These are phyloP conservation scores for Sugiyamaella valdiviana DNA, from an alignment of 805 yeast genomes.

Conservation along the genomic window DNA sequence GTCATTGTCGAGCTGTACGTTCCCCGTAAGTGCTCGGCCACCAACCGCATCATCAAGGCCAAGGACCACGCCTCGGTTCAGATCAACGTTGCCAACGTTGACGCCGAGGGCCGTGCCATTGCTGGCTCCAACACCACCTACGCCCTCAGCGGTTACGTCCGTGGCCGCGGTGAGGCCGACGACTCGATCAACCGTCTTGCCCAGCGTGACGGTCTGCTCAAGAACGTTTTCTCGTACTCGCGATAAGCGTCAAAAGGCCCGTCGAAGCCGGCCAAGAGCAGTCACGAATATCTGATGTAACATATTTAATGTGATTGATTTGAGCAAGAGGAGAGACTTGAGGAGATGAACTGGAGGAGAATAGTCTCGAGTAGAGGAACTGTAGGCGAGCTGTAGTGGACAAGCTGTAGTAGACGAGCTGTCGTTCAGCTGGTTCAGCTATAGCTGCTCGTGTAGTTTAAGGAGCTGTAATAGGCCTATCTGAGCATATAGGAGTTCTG, in stretches of 20 bases:
- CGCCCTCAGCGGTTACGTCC: conserved; percentile 95
- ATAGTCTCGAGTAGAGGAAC: not conserved
- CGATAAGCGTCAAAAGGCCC: conserved; percentile 27
- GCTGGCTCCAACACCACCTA: conserved; percentile 87
- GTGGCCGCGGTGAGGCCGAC: conserved; percentile 99
- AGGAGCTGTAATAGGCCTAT: too few relatives aligned
- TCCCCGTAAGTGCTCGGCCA: conserved; percentile 99
- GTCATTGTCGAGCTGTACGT: conserved; percentile 99
- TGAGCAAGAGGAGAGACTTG: not conserved
- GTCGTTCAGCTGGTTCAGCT: too few relatives aligned
- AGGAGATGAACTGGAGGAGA: not conserved
- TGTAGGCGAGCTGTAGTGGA: too few relatives aligned
- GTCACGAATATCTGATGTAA: not conserved
- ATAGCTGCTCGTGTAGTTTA: too few relatives aligned
- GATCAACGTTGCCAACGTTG: conserved; percentile 97
- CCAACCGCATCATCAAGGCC: conserved; percentile 99
- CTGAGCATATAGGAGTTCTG: too few relatives aligned
- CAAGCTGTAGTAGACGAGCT: too few relatives aligned
- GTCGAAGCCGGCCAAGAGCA: not conserved
- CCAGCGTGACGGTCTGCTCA: conserved; percentile 95
- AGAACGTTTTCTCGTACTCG: conserved; percentile 49
- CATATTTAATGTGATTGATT: not conserved
- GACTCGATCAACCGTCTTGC: conserved; percentile 99
- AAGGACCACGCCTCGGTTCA: conserved; percentile 99
- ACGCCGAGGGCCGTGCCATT: conserved; percentile 91